phyloP scores from a whole-genome alignment of 306 rosid genomes.

The Casuarina equisetifolia region DNA sequence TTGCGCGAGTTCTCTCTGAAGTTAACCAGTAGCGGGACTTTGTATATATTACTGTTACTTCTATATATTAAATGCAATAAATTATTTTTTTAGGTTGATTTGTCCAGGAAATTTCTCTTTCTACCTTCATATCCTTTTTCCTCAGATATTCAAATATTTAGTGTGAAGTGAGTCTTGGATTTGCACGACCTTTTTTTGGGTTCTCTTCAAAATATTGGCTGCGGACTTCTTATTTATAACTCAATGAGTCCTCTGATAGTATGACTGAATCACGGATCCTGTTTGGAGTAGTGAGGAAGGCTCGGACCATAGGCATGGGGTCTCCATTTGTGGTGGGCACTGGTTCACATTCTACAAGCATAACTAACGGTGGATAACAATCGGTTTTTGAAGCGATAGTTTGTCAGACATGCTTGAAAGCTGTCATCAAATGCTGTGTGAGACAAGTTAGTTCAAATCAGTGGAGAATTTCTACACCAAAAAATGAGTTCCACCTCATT shows the following conservation, averaged over 20 bases:
- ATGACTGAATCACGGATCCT: constrained; percentile 29
- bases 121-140: constrained; percentile 10
- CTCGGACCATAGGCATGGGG: constrained; percentile 36
- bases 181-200: not conserved
- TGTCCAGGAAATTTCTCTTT: constrained; percentile 8
- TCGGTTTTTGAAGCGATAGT: constrained; percentile 41
- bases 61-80: constrained; percentile 22
- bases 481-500: constrained; percentile 49
- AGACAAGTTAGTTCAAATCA: constrained; percentile 52
- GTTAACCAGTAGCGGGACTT: constrained; percentile 37
- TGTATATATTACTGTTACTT: constrained; percentile 36
- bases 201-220: constrained; percentile 15
- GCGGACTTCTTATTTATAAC: constrained; percentile 19
- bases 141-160: constrained; percentile 3
- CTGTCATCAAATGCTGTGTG: constrained; percentile 55
- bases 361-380: constrained; percentile 46
- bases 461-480: constrained; percentile 71
- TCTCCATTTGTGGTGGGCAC: constrained; percentile 34
- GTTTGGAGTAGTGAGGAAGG: constrained; percentile 36
- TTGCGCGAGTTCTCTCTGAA: constrained; percentile 24
- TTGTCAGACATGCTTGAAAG: constrained; percentile 48
- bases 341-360: constrained; percentile 33
- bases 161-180: too few relatives aligned
- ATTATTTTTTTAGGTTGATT: constrained; percentile 27
- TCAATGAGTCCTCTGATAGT: constrained; percentile 24